Conservation (phyloP, 257 asterid species). For the Capsicum chinense region DNA sequence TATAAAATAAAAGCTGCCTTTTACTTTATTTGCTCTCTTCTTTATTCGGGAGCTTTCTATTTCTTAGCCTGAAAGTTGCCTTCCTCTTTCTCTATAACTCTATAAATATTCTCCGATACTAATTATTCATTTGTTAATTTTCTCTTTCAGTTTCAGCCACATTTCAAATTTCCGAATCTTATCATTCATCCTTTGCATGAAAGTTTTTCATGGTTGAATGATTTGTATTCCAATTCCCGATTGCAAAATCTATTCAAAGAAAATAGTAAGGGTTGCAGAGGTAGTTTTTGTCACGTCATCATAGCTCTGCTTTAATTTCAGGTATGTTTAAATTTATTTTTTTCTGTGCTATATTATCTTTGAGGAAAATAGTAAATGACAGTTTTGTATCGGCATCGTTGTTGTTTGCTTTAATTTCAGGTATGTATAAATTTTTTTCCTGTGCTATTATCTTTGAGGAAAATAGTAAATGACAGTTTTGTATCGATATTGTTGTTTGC, state of each 20-base stretch:
- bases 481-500: too few relatives aligned
- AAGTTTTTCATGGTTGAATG: not conserved
- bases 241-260: not conserved
- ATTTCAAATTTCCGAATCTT: constrained; percentile 15
- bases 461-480: too few relatives aligned
- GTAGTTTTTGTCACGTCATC: not conserved
- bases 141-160: constrained; percentile 25
- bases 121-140: not conserved
- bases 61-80: constrained; percentile 20
- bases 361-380: too few relatives aligned
- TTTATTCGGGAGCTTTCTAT: constrained; percentile 20
- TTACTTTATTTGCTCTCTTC: not conserved
- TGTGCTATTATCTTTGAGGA: too few relatives aligned
- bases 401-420: not conserved
- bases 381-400: too few relatives aligned
- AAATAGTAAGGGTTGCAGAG: not conserved
- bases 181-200: not conserved
- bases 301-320: constrained; percentile 17
- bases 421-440: too few relatives aligned
- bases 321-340: not conserved
- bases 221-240: not conserved
- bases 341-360: too few relatives aligned
- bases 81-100: constrained; percentile 10
- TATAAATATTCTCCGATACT: not conserved
- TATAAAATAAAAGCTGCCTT: constrained; percentile 15